phyloP scores from a whole-genome alignment of 305 asterid genomes.

The Rubia tinctorum region DNA sequence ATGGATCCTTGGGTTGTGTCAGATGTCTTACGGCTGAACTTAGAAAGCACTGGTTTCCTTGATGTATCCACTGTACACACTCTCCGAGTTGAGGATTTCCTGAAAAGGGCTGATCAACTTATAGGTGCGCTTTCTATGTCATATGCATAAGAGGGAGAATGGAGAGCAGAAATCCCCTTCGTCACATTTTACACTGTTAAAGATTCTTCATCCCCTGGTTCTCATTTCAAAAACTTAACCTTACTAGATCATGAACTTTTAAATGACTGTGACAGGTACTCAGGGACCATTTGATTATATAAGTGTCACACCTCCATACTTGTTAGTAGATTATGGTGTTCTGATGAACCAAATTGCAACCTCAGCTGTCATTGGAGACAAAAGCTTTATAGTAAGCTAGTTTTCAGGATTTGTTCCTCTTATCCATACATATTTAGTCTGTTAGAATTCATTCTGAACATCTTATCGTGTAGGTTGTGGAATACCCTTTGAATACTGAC shows the following conservation, averaged over 20 bases:
- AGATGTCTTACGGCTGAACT: conserved; percentile 77
- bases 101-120: conserved; percentile 58
- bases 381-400: conserved; percentile 72
- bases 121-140: conserved; percentile 39
- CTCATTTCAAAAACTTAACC: neutral
- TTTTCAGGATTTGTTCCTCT: neutral
- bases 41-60: conserved; percentile 77
- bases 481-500: conserved; percentile 82
- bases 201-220: neutral
- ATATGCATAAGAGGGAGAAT: neutral
- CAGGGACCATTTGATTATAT: conserved; percentile 71
- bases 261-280: conserved; percentile 42
- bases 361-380: conserved; percentile 74
- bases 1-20: conserved; percentile 99
- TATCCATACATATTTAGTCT: conserved; percentile 2
- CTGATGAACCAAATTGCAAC: conserved; percentile 76
- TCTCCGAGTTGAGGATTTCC: conserved; percentile 72
- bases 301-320: conserved; percentile 94
- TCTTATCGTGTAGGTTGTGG: conserved; percentile 62
- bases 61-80: conserved; percentile 73
- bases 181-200: neutral
- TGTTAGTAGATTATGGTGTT: conserved; percentile 68
- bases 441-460: conserved; percentile 14
- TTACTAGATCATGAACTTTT: neutral
- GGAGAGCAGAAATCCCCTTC: neutral